Evolutionary conservation across 805 yeast genomes (phyloP).

Genomic region (Starmerella vaccinii): DNA sequence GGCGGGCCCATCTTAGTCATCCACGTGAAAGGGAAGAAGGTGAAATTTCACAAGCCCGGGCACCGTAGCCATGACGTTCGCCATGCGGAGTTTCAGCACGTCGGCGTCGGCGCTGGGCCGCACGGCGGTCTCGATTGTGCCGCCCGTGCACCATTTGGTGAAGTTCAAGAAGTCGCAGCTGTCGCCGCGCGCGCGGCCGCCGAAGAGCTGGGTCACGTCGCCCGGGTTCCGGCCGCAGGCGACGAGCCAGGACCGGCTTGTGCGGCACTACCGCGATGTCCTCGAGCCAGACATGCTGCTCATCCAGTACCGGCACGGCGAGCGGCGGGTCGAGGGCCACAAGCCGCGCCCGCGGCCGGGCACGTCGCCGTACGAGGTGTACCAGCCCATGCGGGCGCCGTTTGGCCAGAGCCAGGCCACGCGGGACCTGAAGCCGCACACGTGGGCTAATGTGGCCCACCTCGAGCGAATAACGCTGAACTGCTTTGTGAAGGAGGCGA

Average conservation of each 20-base stretch:
- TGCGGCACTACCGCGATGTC: slow-evolving; percentile 65
- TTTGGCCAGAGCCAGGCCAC: slow-evolving; percentile 63
- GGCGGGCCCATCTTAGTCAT: too few relatives aligned
- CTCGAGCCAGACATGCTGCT: slow-evolving; percentile 68
- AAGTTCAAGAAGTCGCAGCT: slow-evolving; percentile 62
- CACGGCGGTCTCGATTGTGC: slow-evolving; percentile 58
- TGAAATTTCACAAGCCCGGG: background rate
- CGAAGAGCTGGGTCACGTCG: slow-evolving; percentile 67
- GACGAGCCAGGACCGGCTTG: slow-evolving; percentile 69
- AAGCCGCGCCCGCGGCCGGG: slow-evolving; percentile 80
- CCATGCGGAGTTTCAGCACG: slow-evolving; percentile 23
- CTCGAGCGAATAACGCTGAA: slow-evolving; percentile 60
- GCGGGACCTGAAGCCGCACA: slow-evolving; percentile 60
- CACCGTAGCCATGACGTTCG: background rate
- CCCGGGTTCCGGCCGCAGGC: slow-evolving; percentile 65
- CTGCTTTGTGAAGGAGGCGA: slow-evolving; percentile 55
- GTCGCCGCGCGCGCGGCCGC: slow-evolving; percentile 59
- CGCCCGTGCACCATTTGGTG: slow-evolving; percentile 87
- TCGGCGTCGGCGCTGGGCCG: slow-evolving; percentile 22
- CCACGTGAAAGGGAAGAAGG: background rate
- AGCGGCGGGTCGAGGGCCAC: slow-evolving; percentile 40
- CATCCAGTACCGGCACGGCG: slow-evolving; percentile 59
- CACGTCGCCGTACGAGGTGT: slow-evolving; percentile 76
- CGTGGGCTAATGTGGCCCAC: slow-evolving; percentile 60
- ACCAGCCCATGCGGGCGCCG: slow-evolving; percentile 70